Evolutionary conservation across 106 monocot genomes (phyloP), one percentile per base, ranked within the genome.

Genomic region (Vanilla planifolia): DNA sequence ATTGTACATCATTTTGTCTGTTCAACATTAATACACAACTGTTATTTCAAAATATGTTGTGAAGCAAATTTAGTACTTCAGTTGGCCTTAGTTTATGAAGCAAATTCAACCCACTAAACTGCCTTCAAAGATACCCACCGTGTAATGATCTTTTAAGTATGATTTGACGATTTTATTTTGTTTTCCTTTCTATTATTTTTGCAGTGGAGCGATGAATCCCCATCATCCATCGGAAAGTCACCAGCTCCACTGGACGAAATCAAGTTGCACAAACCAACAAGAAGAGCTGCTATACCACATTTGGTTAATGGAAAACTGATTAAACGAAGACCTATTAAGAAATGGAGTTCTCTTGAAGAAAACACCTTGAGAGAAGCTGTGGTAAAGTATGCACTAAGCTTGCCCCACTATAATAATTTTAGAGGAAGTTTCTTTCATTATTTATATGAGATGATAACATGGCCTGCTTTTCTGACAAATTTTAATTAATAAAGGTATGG

Each of bases 401-500:
- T 21, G 25, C 25, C 8, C 48, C 23, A 48, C 23, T 8, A 45
- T 45, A 20, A 45, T 45, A 45, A 17, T 45, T 45, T 43, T 19
- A 45, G 17, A 17, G 19, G 7, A 45, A 23, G 21, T 1, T 48
- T 48, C 24, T 48, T 48, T 3, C 17, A 23, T 3, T 11, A 48
- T 48, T 46, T 26, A 48, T 48, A 13, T 48, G 48, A 48, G 48
- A 23, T 21, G 1, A 48, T 8, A 48, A 25, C 2, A 21, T 48
- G 24, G n/a, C n/a, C n/a, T 48, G 9, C 21, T 25, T 0, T 30
- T 53, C 5, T 32, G 15, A 11, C 27, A 30, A 8, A 6, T 30
- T 51, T 53, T 53, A 30, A 28, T 30, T 27, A 16, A n/a, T 14
- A 30, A 53, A 53, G 53, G 53, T 53, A 53, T 53, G 53, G 53